These are phyloP conservation scores for Pyrenula massariospora DNA, from an alignment of 495 filamentous ascomycete genomes.

Conservation along the genomic window DNA sequence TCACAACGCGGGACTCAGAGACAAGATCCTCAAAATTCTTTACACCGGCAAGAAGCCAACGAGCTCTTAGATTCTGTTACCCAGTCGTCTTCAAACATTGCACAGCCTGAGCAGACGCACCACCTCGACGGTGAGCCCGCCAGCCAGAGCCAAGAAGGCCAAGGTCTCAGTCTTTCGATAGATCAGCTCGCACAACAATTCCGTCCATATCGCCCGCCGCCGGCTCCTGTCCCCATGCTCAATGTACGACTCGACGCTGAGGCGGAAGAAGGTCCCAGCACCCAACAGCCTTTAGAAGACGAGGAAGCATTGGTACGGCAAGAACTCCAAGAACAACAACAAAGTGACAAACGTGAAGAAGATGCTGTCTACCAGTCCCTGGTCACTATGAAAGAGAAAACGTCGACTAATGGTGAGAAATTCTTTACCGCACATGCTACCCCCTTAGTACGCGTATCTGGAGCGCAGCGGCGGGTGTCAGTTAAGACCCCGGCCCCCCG, in stretches of 20 bases:
- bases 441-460: conserved; percentile 28
- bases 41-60: conserved; percentile 6
- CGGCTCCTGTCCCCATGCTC: conserved; percentile 51
- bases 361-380: conserved; percentile 10
- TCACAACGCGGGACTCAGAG: conserved; percentile 21
- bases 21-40: background rate
- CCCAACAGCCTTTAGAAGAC: conserved; percentile 1
- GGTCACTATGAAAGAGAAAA: background rate
- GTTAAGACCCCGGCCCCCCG: conserved; percentile 8
- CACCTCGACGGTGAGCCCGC: conserved; percentile 30
- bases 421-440: conserved; percentile 18
- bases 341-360: background rate
- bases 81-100: conserved; percentile 29
- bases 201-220: conserved; percentile 68
- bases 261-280: conserved; percentile 14
- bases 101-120: conserved; percentile 23
- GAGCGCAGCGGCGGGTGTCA: conserved; percentile 17
- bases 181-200: conserved; percentile 47
- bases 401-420: background rate
- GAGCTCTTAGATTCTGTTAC: conserved; percentile 36
- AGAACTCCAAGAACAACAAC: conserved; percentile 7
- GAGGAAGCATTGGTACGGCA: conserved; percentile 10
- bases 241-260: conserved; percentile 20
- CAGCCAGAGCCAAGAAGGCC: conserved; percentile 14
- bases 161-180: conserved; percentile 30